phyloP scores from a whole-genome alignment of 495 filamentous ascomycete genomes.

The Acidiella bohemica region DNA sequence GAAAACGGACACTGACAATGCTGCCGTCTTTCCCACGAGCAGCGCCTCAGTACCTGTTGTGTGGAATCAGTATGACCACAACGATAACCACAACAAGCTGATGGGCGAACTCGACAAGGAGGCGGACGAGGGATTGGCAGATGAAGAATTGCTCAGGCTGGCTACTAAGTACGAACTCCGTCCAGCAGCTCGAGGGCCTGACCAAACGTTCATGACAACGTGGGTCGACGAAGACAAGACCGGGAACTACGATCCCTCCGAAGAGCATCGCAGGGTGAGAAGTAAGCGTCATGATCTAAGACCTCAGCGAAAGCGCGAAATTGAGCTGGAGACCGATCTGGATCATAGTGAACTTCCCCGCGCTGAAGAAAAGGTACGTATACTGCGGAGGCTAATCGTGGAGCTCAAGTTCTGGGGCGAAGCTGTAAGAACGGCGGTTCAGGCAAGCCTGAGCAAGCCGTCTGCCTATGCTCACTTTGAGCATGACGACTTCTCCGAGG shows the following conservation, averaged over 20 bases:
- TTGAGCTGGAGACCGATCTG: too few relatives aligned
- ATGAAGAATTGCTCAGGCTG: too few relatives aligned
- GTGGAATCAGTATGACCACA: too few relatives aligned
- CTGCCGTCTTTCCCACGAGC: too few relatives aligned
- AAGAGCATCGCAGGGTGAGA: constrained; percentile 7
- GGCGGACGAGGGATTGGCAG: too few relatives aligned
- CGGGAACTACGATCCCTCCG: constrained; percentile 18
- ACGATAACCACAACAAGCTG: too few relatives aligned
- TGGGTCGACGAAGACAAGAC: constrained; percentile 22
- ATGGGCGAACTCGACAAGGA: too few relatives aligned
- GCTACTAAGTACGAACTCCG: constrained; percentile 10
- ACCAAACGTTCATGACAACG: constrained; percentile 7
- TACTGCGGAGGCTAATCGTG: background rate
- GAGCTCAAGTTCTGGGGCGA: constrained; percentile 4
- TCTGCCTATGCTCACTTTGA: background rate
- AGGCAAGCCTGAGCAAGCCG: background rate
- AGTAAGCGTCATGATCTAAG: background rate
- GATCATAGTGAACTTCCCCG: too few relatives aligned
- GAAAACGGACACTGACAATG: too few relatives aligned
- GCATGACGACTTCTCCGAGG: constrained; percentile 2
- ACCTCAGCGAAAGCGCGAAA: constrained; percentile 1
- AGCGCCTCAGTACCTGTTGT: too few relatives aligned
- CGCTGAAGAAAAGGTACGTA: too few relatives aligned
- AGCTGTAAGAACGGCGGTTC: background rate
- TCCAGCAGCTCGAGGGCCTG: constrained; percentile 5